These are phyloP conservation scores for Pythium coloratum DNA, from an alignment of 352 stramenopile genomes.

Conservation along the genomic window DNA sequence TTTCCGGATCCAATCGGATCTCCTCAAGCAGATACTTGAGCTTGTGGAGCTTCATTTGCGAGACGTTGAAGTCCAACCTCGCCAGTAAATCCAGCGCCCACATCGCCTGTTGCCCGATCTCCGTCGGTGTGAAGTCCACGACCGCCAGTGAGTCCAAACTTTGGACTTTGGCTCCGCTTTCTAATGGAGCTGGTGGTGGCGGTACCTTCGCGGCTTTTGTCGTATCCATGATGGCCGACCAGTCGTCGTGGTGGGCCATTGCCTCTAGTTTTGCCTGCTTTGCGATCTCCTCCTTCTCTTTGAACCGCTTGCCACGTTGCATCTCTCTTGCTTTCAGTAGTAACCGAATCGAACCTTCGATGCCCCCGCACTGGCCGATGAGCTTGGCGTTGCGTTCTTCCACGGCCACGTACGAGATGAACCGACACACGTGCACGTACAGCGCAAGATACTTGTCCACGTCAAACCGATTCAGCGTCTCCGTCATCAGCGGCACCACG, in stretches of 20 bases:
- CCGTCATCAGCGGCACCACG: slow-evolving; percentile 37
- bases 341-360: slow-evolving; percentile 59
- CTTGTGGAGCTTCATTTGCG: slow-evolving; percentile 67
- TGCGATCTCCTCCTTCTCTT: slow-evolving; percentile 38
- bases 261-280: slow-evolving; percentile 31
- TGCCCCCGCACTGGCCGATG: slow-evolving; percentile 53
- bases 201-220: slow-evolving; percentile 26
- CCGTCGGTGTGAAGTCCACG: slow-evolving; percentile 63
- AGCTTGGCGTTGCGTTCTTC: slow-evolving; percentile 63
- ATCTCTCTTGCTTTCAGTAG: slow-evolving; percentile 62
- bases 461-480: slow-evolving; percentile 50
- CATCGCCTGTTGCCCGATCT: slow-evolving; percentile 67
- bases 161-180: slow-evolving; percentile 29
- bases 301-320: slow-evolving; percentile 47
- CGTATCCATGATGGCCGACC: slow-evolving; percentile 39
- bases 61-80: slow-evolving; percentile 66
- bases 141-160: slow-evolving; percentile 46
- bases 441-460: slow-evolving; percentile 54
- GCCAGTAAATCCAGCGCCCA: slow-evolving; percentile 74
- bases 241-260: slow-evolving; percentile 37
- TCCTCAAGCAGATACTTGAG: slow-evolving; percentile 78
- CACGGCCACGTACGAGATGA: slow-evolving; percentile 57
- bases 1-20: slow-evolving; percentile 62
- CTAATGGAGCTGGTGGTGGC: slow-evolving; percentile 29
- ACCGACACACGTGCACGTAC: slow-evolving; percentile 63